Evolutionary conservation across 108 stramenopile genomes (phyloP), one percentile per base, ranked within the genome.

Genomic region (Fistulifera pelliculosa): DNA sequence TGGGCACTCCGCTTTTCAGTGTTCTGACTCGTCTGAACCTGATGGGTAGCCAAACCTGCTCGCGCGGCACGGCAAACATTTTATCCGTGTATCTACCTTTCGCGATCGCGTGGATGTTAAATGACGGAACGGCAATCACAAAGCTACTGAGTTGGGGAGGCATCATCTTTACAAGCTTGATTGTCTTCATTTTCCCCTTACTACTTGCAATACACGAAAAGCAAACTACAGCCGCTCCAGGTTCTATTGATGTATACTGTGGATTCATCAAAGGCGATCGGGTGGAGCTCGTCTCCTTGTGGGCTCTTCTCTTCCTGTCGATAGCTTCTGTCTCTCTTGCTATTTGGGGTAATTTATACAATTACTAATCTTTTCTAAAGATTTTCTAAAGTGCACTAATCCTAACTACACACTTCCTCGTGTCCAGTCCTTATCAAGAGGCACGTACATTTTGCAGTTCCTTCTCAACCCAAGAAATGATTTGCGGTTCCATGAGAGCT

Each of bases 161-260:
- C 5, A 61, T 80, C 4, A 43, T 89, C 3, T 75, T 79, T 28
- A 80, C 79, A 3, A 75, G 80, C 24, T 56, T 76, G 44, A 61
- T 89, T 12, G 82, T 70, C 38, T 89, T 89, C 40, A 64, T 84
- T 43, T 47, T 81, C 1, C 87, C 87, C 10, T 43, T 84, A 10
- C 15, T 68, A 38, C n/a, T 82, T 22, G 61, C 76, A 7, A 51
- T 79, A 31, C 70, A 79, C 48, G 58, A 70, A 22, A 42, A 77
- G 11, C 45, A 58, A 12, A 42, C 40, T 19, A 54, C 31, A 13
- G 58, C 74, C 23, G 38, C 38, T 13, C 42, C 52, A 38, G 76
- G 76, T 16, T 56, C 50, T 27, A 58, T 79, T 15, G 56, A 41
- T 38, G 71, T 79, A 27, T 70, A 79, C 47, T 17, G 18, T 31